Base-by-base conservation (phyloP, 2,329 filamentous ascomycete species). In the Fusarium sp. region DNA sequence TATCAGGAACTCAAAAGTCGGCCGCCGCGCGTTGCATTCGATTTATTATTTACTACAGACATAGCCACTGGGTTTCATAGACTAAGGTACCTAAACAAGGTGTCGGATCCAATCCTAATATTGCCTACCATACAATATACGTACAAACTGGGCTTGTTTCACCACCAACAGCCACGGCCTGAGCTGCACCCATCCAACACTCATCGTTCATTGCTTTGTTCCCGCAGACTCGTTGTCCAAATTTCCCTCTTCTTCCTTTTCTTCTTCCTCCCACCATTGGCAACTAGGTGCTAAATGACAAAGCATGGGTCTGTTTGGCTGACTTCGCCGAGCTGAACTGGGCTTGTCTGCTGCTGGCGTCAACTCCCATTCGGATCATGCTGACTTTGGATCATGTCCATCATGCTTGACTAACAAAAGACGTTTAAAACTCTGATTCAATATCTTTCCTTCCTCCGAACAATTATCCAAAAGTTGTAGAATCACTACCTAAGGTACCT, bases 71-170 rank as follows among this genome's bases (percentile, higher is more conserved):
- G 37, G 31, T 45, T 39, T 35, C 31, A 57, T 49, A 21, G 18
- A 27, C 48, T 31, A 29, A 29, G 29, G 29, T 29, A 37, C 35
- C 35, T 37, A 51, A 51, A 25, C n/a, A 25, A 25, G 37, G n/a
- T 42, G 58, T 57, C 10, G 16, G 44, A 46, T 46, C 33, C 46
- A 46, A 42, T 35, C 23, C 29, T 18, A 42, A 63, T 54, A 51
- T 46, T 46, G 19, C 49, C 38, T 46, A 35, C 16, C 33, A 35
- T 35, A 8, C 33, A 35, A 35, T 18, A 35, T 35, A 38, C 31
- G 39, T 60, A 41, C 39, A 51, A 73, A 60, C 58, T 33, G 41
- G 66, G 66, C 56, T 63, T 73, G 70, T 73, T 71, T 68, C 66
- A 73, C 70, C 55, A 64, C 60, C 66, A 54, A 58, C 44, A 73